Evolutionary conservation across 2,329 filamentous ascomycete genomes (phyloP).

Genomic region (Aspergillus hortae): DNA sequence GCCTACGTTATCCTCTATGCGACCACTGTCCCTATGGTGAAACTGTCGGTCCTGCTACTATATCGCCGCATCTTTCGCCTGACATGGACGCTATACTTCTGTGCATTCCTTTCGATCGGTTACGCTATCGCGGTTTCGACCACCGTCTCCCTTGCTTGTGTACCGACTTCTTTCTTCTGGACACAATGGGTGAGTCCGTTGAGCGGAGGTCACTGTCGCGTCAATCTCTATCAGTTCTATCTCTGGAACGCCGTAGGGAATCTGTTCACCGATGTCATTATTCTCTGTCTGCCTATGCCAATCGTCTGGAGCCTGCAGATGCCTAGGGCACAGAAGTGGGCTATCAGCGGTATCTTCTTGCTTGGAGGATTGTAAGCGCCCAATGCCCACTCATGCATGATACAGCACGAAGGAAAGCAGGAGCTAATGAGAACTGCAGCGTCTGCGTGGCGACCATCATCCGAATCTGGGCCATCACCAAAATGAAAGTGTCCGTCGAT

Average conservation of each 20-base stretch:
- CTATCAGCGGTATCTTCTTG: slow-evolving; percentile 15
- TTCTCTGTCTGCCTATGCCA: slow-evolving; percentile 15
- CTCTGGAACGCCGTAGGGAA: slow-evolving; percentile 15
- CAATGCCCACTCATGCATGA: neutral
- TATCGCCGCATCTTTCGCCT: slow-evolving; percentile 20
- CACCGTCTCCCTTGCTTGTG: slow-evolving; percentile 10
- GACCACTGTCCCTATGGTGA: slow-evolving; percentile 13
- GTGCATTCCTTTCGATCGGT: slow-evolving; percentile 11
- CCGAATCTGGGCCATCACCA: slow-evolving; percentile 15
- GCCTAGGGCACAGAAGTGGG: slow-evolving; percentile 8
- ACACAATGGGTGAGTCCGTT: slow-evolving; percentile 10
- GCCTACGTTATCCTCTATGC: slow-evolving; percentile 15
- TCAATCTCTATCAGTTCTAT: slow-evolving; percentile 16
- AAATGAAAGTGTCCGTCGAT: slow-evolving; percentile 12
- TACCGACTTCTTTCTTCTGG: slow-evolving; percentile 15
- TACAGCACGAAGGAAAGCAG: neutral
- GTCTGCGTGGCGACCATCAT: slow-evolving; percentile 18
- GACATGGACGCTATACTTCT: slow-evolving; percentile 12
- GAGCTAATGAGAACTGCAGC: slow-evolving; percentile 2
- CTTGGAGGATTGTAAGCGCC: slow-evolving; percentile 15
- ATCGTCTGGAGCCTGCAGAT: slow-evolving; percentile 17
- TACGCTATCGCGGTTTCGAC: slow-evolving; percentile 10
- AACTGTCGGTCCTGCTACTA: slow-evolving; percentile 16
- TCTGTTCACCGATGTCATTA: slow-evolving; percentile 15
- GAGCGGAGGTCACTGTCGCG: slow-evolving; percentile 7